Base-by-base conservation (phyloP, 305 asterid species). In the Solanum hybrid region DNA sequence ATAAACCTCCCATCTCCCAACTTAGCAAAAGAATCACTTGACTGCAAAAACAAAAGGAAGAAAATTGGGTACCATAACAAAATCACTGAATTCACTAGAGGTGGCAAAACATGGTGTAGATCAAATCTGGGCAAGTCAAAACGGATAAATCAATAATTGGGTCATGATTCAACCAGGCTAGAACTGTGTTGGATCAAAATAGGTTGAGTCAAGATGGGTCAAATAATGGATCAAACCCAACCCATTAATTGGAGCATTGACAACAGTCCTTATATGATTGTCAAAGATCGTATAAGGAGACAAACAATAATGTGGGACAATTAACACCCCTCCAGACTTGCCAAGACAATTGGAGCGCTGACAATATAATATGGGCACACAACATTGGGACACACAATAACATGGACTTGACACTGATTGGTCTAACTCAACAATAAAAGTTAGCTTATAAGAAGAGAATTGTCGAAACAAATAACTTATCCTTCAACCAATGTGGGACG, bases 1-100 rank as follows among this genome's bases (percentile, higher is more conserved):
- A 97, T 96, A 61, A 91, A 84, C 93, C 99, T 94, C 5, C 99
- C 99, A 5, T 95, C 97, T 17, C 79, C 93, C 34, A 88, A 93
- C 92, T 91, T 97, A 91, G 78, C 92, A 2, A 87, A 90, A 70
- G 93, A 92, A 86, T 93, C 95, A 72, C 89, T 93, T 51, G 98
- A 95, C 99, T 96, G 98, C 95, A 91, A 45, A 70, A 57, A 39
- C 24, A 89, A 22, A 38, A 4, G 32, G 61, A 39, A 37, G 26
- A 6, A 31, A 82, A 26, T 15, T 82, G 37, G 39, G 68, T 14
- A 41, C 72, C 37, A 82, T 26, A 26, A 82, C 14, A 39, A 82
- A 82, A 82, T 82, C 72, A 82, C 13, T 24, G 68, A 38, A 81
- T 38, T 38, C 87, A 24, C 24, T 82, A 26, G 87, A 82, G 87